These are phyloP conservation scores for Rhizomucor pusillus DNA, from an alignment of 371 early-diverging fungal genomes.

Conservation along the genomic window DNA sequence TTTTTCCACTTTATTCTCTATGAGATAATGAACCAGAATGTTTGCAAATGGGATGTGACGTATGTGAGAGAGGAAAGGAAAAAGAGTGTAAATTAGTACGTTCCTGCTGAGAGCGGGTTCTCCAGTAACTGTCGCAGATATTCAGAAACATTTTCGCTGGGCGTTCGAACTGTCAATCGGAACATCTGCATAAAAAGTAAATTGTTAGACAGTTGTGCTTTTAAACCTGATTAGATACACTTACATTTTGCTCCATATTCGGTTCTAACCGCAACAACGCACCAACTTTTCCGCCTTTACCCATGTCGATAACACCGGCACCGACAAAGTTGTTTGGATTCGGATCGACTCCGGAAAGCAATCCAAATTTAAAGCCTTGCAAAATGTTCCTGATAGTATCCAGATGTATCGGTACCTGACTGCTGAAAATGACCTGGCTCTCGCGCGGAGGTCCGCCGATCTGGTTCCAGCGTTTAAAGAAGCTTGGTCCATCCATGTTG, in stretches of 20 bases:
- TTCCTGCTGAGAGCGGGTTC: slow-evolving; percentile 26
- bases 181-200: slow-evolving; percentile 67
- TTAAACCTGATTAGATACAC: slow-evolving; percentile 7
- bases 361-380: slow-evolving; percentile 65
- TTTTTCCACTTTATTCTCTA: neutral
- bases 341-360: slow-evolving; percentile 84
- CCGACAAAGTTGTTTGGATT: slow-evolving; percentile 87
- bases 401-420: slow-evolving; percentile 55
- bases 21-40: neutral
- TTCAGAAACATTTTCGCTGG: slow-evolving; percentile 77
- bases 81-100: slow-evolving; percentile 2
- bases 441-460: slow-evolving; percentile 87
- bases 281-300: slow-evolving; percentile 82
- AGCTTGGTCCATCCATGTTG: slow-evolving; percentile 74
- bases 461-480: slow-evolving; percentile 94
- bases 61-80: neutral
- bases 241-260: slow-evolving; percentile 85
- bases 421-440: slow-evolving; percentile 66
- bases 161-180: slow-evolving; percentile 87
- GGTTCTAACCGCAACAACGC: slow-evolving; percentile 89
- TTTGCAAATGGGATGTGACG: neutral
- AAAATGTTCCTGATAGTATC: slow-evolving; percentile 49
- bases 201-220: neutral
- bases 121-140: slow-evolving; percentile 45
- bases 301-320: slow-evolving; percentile 81